A percentile compares a stretch with the other conserved stretches of the same genome.
Evolutionary conservation across 495 filamentous ascomycete genomes (phyloP).

Genomic region (Xylaria acuta): DNA sequence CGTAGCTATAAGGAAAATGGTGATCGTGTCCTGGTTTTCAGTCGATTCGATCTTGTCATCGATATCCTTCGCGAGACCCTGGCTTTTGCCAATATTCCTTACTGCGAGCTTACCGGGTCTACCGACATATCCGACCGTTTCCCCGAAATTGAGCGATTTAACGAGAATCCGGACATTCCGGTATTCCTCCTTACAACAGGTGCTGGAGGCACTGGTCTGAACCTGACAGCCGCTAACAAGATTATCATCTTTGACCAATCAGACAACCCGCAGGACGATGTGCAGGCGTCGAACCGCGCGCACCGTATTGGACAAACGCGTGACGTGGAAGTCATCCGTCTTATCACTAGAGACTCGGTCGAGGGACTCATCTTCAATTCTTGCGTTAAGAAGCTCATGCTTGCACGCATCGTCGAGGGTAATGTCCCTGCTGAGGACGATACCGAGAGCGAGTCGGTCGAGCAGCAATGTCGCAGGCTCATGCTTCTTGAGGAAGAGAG

Average conservation of each 20-base stretch:
- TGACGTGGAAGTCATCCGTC: conserved; percentile 81
- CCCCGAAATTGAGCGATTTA: conserved; percentile 84
- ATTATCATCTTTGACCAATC: conserved; percentile 95
- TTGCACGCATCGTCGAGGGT: conserved; percentile 78
- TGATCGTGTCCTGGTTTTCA: conserved; percentile 88
- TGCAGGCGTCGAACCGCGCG: conserved; percentile 95
- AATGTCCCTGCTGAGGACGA: conserved; percentile 40
- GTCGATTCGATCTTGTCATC: conserved; percentile 88
- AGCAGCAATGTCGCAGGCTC: conserved; percentile 37
- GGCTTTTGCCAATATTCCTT: conserved; percentile 72
- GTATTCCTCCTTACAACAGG: conserved; percentile 94
- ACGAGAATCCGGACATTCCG: conserved; percentile 74
- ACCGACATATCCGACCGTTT: conserved; percentile 85
- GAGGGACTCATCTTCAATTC: conserved; percentile 92
- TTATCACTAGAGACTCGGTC: conserved; percentile 84
- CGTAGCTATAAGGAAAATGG: conserved; percentile 76
- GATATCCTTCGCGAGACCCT: conserved; percentile 87
- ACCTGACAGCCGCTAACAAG: conserved; percentile 93
- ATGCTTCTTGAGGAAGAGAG: conserved; percentile 37
- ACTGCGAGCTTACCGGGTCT: conserved; percentile 82
- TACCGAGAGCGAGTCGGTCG: conserved; percentile 35
- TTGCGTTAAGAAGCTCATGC: conserved; percentile 88
- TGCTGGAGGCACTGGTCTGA: conserved; percentile 94
- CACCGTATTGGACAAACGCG: conserved; percentile 91
- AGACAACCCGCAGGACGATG: conserved; percentile 96